A percentile compares a stretch with the other conserved stretches of the same genome.
Conservation (phyloP, 495 filamentous ascomycete genomes). For the Talaromyces trachyspermus region DNA sequence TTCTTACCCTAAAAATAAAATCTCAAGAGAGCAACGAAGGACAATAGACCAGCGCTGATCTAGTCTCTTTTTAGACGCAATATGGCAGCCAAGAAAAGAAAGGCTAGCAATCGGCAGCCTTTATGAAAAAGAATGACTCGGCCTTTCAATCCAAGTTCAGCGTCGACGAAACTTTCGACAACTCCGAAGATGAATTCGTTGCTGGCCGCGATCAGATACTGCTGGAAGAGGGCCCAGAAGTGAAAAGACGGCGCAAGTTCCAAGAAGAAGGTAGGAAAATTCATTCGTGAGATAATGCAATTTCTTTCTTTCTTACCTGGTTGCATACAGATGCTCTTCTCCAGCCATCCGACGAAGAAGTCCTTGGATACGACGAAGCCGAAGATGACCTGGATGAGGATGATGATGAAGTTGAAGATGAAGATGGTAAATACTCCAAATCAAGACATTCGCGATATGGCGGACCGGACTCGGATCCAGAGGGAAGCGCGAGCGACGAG, state of each 20-base stretch:
- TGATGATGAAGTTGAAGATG: slow-evolving; percentile 36
- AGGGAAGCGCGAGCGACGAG: slow-evolving; percentile 11
- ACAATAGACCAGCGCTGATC: background rate
- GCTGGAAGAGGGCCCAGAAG: slow-evolving; percentile 69
- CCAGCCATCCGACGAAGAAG: slow-evolving; percentile 82
- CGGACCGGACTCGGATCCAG: slow-evolving; percentile 15
- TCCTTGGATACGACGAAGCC: slow-evolving; percentile 55
- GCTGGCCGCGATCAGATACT: slow-evolving; percentile 75
- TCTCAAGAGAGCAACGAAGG: background rate
- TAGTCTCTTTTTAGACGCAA: background rate
- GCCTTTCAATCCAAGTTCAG: slow-evolving; percentile 32
- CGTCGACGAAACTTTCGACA: slow-evolving; percentile 77
- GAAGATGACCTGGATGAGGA: slow-evolving; percentile 42
- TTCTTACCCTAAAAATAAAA: background rate
- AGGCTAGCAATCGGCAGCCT: slow-evolving; percentile 45
- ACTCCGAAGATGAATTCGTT: slow-evolving; percentile 89
- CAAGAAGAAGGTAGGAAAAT: slow-evolving; percentile 58
- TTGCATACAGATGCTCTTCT: slow-evolving; percentile 44
- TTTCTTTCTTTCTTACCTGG: no score
- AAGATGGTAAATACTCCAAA: slow-evolving; percentile 23
- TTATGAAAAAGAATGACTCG: slow-evolving; percentile 41
- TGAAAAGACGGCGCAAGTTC: slow-evolving; percentile 64
- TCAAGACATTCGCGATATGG: slow-evolving; percentile 19
- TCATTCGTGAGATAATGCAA: no score
- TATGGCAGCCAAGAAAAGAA: slow-evolving; percentile 65